These are phyloP conservation scores for Colletotrichum sp. DNA, from an alignment of 2,329 filamentous ascomycete genomes.

Conservation along the genomic window DNA sequence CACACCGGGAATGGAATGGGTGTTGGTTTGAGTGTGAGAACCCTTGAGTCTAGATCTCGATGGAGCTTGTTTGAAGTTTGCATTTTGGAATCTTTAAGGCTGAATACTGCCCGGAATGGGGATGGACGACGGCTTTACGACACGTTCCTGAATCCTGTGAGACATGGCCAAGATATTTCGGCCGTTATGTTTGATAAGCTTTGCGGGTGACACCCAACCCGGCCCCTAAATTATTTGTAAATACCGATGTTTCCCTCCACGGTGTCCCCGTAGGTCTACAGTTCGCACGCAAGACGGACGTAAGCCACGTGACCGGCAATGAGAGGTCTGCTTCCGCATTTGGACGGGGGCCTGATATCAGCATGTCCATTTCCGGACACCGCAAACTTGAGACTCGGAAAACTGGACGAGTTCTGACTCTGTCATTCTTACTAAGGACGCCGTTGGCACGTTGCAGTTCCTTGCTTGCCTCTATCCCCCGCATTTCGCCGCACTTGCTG, in stretches of 20 bases:
- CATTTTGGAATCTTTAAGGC: not conserved
- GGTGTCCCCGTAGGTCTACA: not conserved
- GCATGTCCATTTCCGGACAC: not conserved
- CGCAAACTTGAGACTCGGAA: not conserved
- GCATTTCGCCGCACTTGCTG: not conserved
- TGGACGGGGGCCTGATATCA: not conserved
- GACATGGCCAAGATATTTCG: not conserved
- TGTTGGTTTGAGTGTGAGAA: not conserved
- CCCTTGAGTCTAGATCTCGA: not conserved
- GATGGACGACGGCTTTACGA: not conserved
- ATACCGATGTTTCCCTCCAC: accelerated
- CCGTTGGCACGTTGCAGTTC: not conserved
- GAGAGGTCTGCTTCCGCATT: not conserved
- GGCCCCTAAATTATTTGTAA: not conserved
- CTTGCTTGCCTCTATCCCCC: not conserved
- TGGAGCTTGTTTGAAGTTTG: not conserved
- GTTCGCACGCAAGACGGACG: not conserved
- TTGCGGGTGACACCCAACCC: not conserved
- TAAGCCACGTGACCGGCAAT: not conserved
- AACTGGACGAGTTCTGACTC: not conserved
- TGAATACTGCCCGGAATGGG: not conserved
- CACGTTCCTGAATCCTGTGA: not conserved
- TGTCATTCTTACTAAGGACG: not conserved
- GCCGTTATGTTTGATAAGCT: not conserved
- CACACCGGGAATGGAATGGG: not conserved